phyloP scores from a whole-genome alignment of 176 grass and related monocot species.

The Ensete glaucum region DNA sequence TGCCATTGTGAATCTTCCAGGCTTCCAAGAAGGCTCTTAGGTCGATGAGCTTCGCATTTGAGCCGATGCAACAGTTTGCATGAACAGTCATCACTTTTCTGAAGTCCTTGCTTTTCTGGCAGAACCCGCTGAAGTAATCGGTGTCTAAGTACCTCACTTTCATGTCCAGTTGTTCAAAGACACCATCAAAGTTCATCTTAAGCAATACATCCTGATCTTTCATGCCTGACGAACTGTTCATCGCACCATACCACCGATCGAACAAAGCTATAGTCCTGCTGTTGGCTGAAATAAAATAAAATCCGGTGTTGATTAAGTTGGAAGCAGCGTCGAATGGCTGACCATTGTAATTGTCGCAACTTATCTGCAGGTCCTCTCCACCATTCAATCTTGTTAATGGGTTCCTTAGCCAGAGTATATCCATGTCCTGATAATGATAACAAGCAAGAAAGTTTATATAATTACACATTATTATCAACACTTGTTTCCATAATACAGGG shows the following conservation, averaged over 20 bases:
- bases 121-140: slow-evolving; percentile 6
- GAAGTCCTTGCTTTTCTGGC: not conserved
- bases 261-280: slow-evolving; percentile 28
- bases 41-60: slow-evolving; percentile 14
- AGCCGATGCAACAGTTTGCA: slow-evolving; percentile 15
- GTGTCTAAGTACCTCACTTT: slow-evolving; percentile 9
- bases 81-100: slow-evolving; percentile 3
- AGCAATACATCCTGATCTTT: slow-evolving; percentile 11
- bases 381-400: slow-evolving; percentile 26
- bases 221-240: slow-evolving; percentile 4
- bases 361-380: slow-evolving; percentile 31
- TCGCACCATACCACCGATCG: slow-evolving; percentile 1
- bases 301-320: slow-evolving; percentile 36
- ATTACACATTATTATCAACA: not conserved
- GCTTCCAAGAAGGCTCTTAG: slow-evolving; percentile 8
- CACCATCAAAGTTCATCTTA: not conserved
- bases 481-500: not conserved
- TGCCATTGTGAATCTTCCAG: slow-evolving; percentile 22
- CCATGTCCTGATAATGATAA: slow-evolving; percentile 34
- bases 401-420: slow-evolving; percentile 39
- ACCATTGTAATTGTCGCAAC: slow-evolving; percentile 29
- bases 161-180: not conserved
- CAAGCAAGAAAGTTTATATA: not conserved
- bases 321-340: not conserved
- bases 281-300: slow-evolving; percentile 26